Evolutionary conservation across 306 rosid species (phyloP).

Genomic region (Prunus padus): DNA sequence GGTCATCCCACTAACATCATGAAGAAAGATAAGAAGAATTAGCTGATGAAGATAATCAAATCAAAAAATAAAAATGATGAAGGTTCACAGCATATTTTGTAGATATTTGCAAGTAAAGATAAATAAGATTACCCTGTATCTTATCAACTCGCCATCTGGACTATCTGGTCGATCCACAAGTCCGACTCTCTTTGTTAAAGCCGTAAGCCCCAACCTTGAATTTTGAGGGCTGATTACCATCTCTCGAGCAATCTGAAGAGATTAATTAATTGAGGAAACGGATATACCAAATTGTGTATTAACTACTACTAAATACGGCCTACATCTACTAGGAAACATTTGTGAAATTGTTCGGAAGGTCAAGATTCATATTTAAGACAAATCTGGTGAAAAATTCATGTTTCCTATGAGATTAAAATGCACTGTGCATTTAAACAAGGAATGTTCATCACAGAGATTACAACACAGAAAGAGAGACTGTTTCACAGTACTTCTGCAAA

Average conservation of each 20-base stretch:
- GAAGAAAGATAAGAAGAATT: conserved; percentile 22
- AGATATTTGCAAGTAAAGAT: conserved; percentile 17
- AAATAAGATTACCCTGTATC: conserved; percentile 72
- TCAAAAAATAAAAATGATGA: neutral
- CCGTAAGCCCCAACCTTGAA: conserved; percentile 70
- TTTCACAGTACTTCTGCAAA: neutral
- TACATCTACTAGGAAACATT: too few species aligned
- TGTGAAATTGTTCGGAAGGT: neutral
- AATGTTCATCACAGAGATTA: neutral
- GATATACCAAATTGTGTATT: neutral
- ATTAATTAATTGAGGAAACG: conserved; percentile 14
- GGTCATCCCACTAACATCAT: conserved; percentile 84
- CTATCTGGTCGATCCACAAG: conserved; percentile 68
- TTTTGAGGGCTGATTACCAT: conserved; percentile 99
- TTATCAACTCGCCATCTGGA: conserved; percentile 86
- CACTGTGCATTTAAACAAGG: neutral
- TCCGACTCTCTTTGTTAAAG: conserved; percentile 75
- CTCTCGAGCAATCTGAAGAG: conserved; percentile 88
- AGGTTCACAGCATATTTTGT: neutral
- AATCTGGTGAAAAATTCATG: neutral
- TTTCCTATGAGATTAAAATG: neutral
- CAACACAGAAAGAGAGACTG: neutral
- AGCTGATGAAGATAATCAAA: conserved; percentile 11
- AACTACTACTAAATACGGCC: neutral
- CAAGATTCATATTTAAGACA: neutral